Base-by-base conservation (phyloP, 345 rosid species). In the Brassica nigra region DNA sequence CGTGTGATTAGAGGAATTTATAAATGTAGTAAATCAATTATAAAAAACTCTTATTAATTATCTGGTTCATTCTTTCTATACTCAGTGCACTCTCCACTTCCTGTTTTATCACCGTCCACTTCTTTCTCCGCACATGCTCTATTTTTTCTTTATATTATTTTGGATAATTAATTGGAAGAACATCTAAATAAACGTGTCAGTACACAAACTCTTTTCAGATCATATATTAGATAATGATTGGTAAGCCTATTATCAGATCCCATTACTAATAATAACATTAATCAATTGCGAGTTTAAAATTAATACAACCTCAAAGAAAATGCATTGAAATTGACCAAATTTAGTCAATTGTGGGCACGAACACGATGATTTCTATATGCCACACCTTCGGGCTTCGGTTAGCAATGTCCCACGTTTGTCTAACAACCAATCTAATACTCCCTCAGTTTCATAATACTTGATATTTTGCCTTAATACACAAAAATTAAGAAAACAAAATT, bases 81-180 rank as follows among this genome's bases (percentile, higher is more conserved):
- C 68, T 75, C 2, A 80, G 83, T 80, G 83, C 76, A 80, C 72
- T 52, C 80, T 64, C 83, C 83, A 80, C 79, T 80, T 54, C 4
- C 39, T 52, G 54, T 54, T 44, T 63, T 75, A 61, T 58, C 79
- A 80, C 76, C 83, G 80, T 10, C 83, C 83, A 80, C 39, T 75
- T 70, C 76, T 29, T 59, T 61, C 79, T 75, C 72, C 80, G 5
- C 80, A 80, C 68, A 70, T 70, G 76, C 42, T 80, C 70, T 61
- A 61, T 33, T 44, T 65, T 37, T 39, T 64, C 54, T 18, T 59
- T 47, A 15, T 66, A 12, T 61, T 27, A 15, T n/a, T 49, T 4
- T 49, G 20, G 18, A 73, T 58, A 73, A 54, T 9, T 29, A 75
- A 62, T 63, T 62, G 11, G 76, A 69, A 75, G 36, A 68, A 63